A percentile compares a stretch with the other conserved stretches of the same genome.
Conservation (phyloP, 1,139 yeast genomes). For the Ogataea hybrid region DNA sequence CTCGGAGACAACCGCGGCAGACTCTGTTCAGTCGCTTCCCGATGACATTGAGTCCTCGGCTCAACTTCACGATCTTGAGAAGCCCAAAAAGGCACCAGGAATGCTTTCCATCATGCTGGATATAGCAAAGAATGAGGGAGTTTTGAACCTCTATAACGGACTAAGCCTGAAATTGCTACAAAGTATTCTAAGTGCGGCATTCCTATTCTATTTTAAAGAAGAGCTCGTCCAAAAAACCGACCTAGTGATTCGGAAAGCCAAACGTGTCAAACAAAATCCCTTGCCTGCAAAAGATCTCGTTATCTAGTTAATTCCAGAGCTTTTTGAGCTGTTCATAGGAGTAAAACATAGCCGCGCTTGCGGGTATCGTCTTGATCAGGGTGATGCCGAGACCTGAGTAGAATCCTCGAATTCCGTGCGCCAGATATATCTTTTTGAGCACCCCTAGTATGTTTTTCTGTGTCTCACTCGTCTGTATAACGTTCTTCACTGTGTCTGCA, state of each 20-base stretch:
- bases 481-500: too few species aligned
- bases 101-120: conserved; percentile 45
- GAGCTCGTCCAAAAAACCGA: conserved; percentile 62
- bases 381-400: too few species aligned
- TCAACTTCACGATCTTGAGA: conserved; percentile 16
- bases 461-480: too few species aligned
- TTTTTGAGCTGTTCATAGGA: too few species aligned
- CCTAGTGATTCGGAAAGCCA: conserved; percentile 41
- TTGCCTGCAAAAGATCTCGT: not conserved
- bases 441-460: too few species aligned
- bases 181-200: conserved; percentile 85
- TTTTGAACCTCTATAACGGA: conserved; percentile 78
- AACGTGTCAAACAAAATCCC: conserved; percentile 28
- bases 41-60: conserved; percentile 17
- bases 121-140: conserved; percentile 67
- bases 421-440: too few species aligned
- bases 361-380: too few species aligned
- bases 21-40: conserved; percentile 22
- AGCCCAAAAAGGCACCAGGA: conserved; percentile 30
- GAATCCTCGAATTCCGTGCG: too few species aligned
- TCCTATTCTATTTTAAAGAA: conserved; percentile 88
- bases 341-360: too few species aligned
- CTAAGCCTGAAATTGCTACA: conserved; percentile 76
- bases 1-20: conserved; percentile 5
- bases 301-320: too few species aligned